Evolutionary conservation across 345 rosid species (phyloP), one percentile per base, ranked within the genome.

Genomic region (Draba incana): DNA sequence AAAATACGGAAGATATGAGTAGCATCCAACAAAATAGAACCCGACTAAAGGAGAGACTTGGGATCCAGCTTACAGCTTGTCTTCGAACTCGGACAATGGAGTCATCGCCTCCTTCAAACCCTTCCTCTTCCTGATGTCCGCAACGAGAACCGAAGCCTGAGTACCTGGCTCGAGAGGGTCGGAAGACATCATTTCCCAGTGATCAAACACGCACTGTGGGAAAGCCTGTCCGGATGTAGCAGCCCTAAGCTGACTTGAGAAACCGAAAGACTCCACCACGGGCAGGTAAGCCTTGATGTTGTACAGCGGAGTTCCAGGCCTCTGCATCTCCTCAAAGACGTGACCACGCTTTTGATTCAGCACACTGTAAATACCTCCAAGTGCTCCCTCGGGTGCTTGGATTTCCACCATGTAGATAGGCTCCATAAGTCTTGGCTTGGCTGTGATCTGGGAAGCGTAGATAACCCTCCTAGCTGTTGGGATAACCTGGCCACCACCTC

Each of bases 361-460:
- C 27, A 87, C 93, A 25, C 93, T 87, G 84, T 89, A 89, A n/a
- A 89, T 89, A 37, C 96, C 96, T 53, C 96, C 93, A 6, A 89
- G 88, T 0, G 96, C 96, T 61, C 84, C 86, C 62, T 89, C 96
- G 0, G 96, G 96, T 3, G 96, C 96, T 69, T 89, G 96, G 64
- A 89, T 89, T 81, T 89, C 96, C 0, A 89, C 96, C 77, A 89
- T 44, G 81, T 89, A 89, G 0, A 89, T 88, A 0, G 96, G 96
- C 82, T 89, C 96, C 3, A 87, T 79, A 0, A 89, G 89, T 70
- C 96, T 83, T 39, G 96, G 96, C 75, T 89, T 89, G 35, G 96
- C 93, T 0, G 96, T 89, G 43, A 89, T 14, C 74, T 89, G 96
- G 23, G 96, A 78, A 0, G 96, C 93, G 12, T 87, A 89, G 25